Conservation (phyloP, 148 eudicot species). For the Nepenthes gracilis region DNA sequence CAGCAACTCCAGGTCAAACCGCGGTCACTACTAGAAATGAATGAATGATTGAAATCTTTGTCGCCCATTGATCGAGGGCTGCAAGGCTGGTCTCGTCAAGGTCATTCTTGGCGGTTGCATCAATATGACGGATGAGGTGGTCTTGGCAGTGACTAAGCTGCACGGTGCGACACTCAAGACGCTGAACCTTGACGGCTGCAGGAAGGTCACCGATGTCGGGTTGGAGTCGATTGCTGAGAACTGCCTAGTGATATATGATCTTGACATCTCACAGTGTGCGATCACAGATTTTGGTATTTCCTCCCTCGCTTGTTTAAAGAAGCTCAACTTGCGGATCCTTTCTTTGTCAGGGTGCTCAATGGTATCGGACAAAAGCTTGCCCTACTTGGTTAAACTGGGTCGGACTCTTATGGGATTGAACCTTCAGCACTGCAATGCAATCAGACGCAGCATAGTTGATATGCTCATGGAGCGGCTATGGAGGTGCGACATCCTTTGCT, state of each 20-base stretch:
- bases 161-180: constrained; percentile 66
- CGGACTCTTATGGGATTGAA: constrained; percentile 58
- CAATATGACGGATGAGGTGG: constrained; percentile 55
- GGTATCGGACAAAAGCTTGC: constrained; percentile 46
- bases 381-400: constrained; percentile 46
- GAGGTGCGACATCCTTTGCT: constrained; percentile 67
- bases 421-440: constrained; percentile 51
- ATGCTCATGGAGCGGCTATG: constrained; percentile 40
- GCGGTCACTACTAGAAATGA: no score
- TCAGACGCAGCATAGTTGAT: constrained; percentile 38
- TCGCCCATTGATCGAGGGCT: constrained; percentile 38
- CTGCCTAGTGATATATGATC: constrained; percentile 51
- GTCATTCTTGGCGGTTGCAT: constrained; percentile 50
- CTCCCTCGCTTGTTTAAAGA: constrained; percentile 42
- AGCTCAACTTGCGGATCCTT: constrained; percentile 39
- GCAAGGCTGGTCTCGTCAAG: constrained; percentile 32
- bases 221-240: constrained; percentile 41
- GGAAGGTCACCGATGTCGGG: constrained; percentile 47
- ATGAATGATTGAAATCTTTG: no score
- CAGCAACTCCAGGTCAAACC: no score
- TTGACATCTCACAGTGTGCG: constrained; percentile 50
- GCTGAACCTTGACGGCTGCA: constrained; percentile 65
- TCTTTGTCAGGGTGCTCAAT: constrained; percentile 48
- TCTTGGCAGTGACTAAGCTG: constrained; percentile 32
- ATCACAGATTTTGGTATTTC: constrained; percentile 53